Conservation (phyloP, 345 rosid genomes). For the Lagerstroemia speciosa region DNA sequence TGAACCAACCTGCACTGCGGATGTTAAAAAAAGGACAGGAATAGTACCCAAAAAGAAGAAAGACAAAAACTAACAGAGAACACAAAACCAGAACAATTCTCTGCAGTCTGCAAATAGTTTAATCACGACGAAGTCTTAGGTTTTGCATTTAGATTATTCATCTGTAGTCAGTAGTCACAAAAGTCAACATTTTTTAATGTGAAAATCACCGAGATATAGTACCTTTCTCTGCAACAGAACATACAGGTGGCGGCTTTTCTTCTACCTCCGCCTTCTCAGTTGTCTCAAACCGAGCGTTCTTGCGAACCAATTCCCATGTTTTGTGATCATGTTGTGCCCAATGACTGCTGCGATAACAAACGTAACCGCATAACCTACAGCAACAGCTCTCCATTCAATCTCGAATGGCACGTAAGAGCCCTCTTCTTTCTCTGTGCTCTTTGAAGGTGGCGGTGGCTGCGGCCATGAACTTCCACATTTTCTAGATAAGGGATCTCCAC, state of each 20-base stretch:
- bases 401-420: background rate
- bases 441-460: background rate
- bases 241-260: background rate
- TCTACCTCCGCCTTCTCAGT: background rate
- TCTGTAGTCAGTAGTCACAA: no score
- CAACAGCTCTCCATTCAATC: background rate
- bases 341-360: background rate
- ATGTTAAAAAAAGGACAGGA: no score
- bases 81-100: background rate
- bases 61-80: no score
- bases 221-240: no score
- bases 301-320: background rate
- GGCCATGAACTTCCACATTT: no score
- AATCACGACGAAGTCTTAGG: no score
- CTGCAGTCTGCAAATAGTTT: background rate
- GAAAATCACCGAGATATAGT: no score
- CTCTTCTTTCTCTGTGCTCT: background rate
- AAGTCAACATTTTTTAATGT: no score
- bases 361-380: background rate
- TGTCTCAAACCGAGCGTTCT: background rate
- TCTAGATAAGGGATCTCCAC: no score
- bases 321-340: background rate
- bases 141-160: no score
- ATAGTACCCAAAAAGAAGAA: no score
- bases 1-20: no score